A percentile compares a stretch with the other conserved stretches of the same genome.
Conservation (phyloP, 1,139 yeast species). For the Citeromyces siamensis region DNA sequence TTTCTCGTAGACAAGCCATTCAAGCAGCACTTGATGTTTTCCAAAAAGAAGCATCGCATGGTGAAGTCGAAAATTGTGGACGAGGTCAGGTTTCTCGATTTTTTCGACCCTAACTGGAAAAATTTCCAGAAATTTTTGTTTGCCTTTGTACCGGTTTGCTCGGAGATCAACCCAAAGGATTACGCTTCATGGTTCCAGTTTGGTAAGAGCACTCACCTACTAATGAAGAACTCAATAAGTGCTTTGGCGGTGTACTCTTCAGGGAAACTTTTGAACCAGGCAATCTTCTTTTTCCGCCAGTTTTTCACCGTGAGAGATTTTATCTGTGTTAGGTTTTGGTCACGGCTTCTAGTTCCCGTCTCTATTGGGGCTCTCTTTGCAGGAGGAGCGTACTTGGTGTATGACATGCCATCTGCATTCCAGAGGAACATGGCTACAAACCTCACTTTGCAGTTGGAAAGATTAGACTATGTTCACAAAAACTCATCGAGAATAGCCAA, state of each 20-base stretch:
- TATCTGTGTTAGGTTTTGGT: conserved; percentile 10
- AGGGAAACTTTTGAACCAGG: conserved; percentile 21
- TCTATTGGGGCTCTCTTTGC: conserved; percentile 40
- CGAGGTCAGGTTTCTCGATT: conserved; percentile 52
- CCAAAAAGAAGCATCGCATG: conserved; percentile 48
- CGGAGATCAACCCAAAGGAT: conserved; percentile 23
- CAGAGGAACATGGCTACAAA: conserved; percentile 75
- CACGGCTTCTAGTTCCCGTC: conserved; percentile 32
- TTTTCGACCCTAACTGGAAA: conserved; percentile 64
- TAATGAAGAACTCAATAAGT: conserved; percentile 19
- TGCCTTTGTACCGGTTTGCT: conserved; percentile 21
- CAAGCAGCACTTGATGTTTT: conserved; percentile 74
- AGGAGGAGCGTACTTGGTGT: conserved; percentile 52
- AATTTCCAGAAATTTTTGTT: conserved; percentile 25
- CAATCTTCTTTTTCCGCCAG: conserved; percentile 9
- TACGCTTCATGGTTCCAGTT: conserved; percentile 18
- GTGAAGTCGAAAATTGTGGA: conserved; percentile 47
- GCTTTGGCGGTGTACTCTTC: conserved; percentile 30
- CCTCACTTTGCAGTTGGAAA: conserved; percentile 47
- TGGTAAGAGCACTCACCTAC: conserved; percentile 11
- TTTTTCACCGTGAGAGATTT: conserved; percentile 7
- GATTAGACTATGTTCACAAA: conserved; percentile 62
- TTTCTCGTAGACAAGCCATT: conserved; percentile 55
- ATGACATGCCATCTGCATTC: conserved; percentile 81
- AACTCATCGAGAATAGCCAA: conserved; percentile 71